phyloP scores from a whole-genome alignment of 2,329 filamentous ascomycete species.

The Aspergillus brunneoviolaceus region DNA sequence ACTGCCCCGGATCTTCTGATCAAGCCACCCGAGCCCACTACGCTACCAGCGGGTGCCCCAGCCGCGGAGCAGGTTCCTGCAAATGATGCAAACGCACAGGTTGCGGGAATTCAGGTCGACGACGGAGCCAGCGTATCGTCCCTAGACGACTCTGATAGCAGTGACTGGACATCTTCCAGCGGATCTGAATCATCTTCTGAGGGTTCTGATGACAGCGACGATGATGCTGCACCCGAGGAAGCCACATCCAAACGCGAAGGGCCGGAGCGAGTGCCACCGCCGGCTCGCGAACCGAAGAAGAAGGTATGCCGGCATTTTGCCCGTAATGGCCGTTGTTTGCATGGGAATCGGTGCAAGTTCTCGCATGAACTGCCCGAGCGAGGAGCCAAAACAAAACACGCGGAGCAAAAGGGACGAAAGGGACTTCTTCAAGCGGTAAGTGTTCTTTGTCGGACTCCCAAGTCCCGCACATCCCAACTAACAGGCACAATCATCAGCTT shows the following conservation, averaged over 20 bases:
- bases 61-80: not conserved
- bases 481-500: constrained; percentile 29
- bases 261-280: constrained; percentile 42
- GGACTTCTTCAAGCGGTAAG: constrained; percentile 46
- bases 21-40: not conserved
- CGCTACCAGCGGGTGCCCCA: not conserved
- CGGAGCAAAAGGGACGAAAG: constrained; percentile 36
- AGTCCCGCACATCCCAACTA: constrained; percentile 1
- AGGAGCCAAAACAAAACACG: constrained; percentile 27
- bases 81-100: not conserved
- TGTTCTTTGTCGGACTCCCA: constrained; percentile 6
- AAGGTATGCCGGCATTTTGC: constrained; percentile 43
- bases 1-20: not conserved
- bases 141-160: constrained; percentile 25
- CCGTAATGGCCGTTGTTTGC: constrained; percentile 43
- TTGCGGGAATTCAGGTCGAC: constrained; percentile 2
- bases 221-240: constrained; percentile 43
- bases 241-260: constrained; percentile 41
- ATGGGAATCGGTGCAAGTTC: constrained; percentile 44
- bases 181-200: constrained; percentile 31
- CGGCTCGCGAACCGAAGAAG: constrained; percentile 36
- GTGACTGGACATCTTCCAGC: constrained; percentile 43
- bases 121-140: constrained; percentile 12
- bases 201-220: constrained; percentile 27
- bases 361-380: constrained; percentile 39